phyloP scores from a whole-genome alignment of 805 yeast genomes.

The Yarrowia bubula region DNA sequence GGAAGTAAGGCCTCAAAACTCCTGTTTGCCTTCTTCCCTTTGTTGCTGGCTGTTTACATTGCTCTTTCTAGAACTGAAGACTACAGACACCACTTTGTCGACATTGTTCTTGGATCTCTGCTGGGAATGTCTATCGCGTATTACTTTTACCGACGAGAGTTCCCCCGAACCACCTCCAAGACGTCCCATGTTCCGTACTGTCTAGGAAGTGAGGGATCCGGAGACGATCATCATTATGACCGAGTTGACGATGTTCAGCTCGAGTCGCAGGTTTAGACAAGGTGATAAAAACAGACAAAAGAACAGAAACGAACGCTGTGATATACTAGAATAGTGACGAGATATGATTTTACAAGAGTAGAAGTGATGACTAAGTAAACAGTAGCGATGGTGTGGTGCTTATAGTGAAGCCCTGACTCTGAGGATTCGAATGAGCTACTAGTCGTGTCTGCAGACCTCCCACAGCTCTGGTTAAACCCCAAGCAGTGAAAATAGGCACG shows the following conservation, averaged over 20 bases:
- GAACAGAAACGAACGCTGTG: neutral
- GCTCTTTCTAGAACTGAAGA: slow-evolving; percentile 86
- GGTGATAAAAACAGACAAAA: neutral
- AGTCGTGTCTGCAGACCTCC: too few species aligned
- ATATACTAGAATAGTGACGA: neutral
- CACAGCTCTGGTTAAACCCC: neutral
- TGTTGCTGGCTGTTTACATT: slow-evolving; percentile 65
- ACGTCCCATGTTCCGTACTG: slow-evolving; percentile 19
- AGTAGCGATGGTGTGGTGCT: too few species aligned
- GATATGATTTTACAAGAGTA: slow-evolving; percentile 3
- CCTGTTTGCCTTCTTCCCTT: slow-evolving; percentile 33
- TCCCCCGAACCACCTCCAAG: slow-evolving; percentile 16
- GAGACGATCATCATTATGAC: slow-evolving; percentile 10
- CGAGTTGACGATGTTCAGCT: slow-evolving; percentile 26
- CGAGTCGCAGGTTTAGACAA: slow-evolving; percentile 7
- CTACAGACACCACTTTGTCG: slow-evolving; percentile 90
- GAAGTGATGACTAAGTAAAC: neutral
- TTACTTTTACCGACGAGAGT: slow-evolving; percentile 46
- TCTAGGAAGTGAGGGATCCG: slow-evolving; percentile 18
- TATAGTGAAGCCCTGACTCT: too few species aligned
- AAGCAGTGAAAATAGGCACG: neutral
- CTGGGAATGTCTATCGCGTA: slow-evolving; percentile 64
- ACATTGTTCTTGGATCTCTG: slow-evolving; percentile 68
- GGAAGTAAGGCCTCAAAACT: slow-evolving; percentile 22
- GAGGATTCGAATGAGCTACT: too few species aligned